phyloP scores from a whole-genome alignment of 306 rosid species.

The Delonix regia region DNA sequence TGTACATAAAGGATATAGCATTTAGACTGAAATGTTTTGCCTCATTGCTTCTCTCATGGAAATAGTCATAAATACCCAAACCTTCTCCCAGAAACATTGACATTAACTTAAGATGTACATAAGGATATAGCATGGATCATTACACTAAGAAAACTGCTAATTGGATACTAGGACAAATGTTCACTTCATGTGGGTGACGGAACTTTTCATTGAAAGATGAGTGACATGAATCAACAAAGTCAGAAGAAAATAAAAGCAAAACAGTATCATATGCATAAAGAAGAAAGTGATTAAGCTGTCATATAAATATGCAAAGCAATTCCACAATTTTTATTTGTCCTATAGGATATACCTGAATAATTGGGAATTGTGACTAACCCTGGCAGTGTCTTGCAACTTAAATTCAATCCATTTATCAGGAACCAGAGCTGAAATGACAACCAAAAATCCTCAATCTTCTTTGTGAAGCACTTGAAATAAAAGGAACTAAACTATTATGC shows the following conservation, averaged over 20 bases:
- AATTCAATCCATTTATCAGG: constrained; percentile 67
- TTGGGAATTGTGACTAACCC: constrained; percentile 69
- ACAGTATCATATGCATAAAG: not conserved
- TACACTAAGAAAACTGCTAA: not conserved
- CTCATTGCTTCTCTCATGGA: not conserved
- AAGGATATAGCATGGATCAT: not conserved
- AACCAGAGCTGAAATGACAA: constrained; percentile 54
- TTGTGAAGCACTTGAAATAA: not conserved
- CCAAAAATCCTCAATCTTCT: not conserved
- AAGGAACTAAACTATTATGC: not conserved
- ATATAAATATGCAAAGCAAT: not conserved
- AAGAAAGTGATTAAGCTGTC: not conserved
- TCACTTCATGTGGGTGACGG: constrained; percentile 13
- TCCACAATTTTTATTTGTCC: not conserved
- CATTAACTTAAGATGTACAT: not conserved
- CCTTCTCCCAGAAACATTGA: not conserved
- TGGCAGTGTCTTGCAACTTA: constrained; percentile 69
- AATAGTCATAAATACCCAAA: not conserved
- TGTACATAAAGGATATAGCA: too few species aligned
- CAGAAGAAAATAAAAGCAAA: constrained; percentile 3
- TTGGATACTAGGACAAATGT: not conserved
- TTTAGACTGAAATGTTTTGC: not conserved
- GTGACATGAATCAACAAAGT: constrained; percentile 5
- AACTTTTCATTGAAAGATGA: not conserved
- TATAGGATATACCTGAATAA: constrained; percentile 57